Conservation (phyloP, 2,329 filamentous ascomycete genomes). For the Diplodia corticola region DNA sequence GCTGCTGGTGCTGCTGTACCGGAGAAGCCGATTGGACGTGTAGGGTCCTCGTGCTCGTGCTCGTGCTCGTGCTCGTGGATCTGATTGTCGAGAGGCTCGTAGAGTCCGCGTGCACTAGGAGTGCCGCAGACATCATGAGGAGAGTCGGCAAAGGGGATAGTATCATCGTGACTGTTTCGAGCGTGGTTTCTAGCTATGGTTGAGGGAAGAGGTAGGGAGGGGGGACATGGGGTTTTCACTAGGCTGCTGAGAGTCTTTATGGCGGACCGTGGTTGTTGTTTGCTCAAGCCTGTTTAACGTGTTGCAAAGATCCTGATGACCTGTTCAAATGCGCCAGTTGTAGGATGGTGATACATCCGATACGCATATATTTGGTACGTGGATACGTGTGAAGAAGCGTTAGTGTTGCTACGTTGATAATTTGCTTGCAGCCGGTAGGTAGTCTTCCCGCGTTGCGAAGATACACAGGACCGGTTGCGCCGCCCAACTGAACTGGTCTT, state of each 20-base stretch:
- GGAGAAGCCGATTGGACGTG: not conserved
- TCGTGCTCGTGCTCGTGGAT: not conserved
- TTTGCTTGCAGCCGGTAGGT: not conserved
- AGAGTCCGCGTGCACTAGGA: not conserved
- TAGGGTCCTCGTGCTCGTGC: not conserved
- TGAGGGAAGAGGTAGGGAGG: not conserved
- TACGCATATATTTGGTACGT: not conserved
- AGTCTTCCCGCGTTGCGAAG: not conserved
- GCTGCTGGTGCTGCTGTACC: not conserved
- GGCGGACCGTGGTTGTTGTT: not conserved
- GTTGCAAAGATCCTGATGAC: not conserved
- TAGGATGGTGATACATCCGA: not conserved
- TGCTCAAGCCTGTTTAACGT: not conserved
- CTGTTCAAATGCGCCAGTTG: not conserved
- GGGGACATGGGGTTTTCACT: not conserved
- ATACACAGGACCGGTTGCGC: not conserved
- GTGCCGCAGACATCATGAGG: not conserved
- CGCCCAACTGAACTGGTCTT: not conserved
- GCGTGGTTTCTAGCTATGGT: not conserved
- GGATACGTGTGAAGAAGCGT: not conserved
- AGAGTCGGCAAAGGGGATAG: not conserved
- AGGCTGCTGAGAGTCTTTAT: not conserved
- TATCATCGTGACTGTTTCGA: not conserved
- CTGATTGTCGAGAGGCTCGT: not conserved
- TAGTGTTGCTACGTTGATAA: not conserved